These are phyloP conservation scores for Venturia aucupariae DNA, from an alignment of 2,329 filamentous ascomycete genomes.

Conservation along the genomic window DNA sequence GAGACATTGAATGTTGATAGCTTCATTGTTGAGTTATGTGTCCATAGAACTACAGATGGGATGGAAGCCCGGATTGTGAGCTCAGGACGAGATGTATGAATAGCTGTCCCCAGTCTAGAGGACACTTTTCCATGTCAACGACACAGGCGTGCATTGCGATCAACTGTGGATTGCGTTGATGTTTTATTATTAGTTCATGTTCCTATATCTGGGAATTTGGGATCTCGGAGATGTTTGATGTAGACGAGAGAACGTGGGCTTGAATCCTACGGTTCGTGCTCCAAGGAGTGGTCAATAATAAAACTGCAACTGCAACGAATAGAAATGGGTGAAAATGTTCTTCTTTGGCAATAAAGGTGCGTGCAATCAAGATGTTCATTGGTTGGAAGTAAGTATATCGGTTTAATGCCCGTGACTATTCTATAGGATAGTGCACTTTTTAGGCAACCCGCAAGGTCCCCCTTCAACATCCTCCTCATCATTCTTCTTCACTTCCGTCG, in stretches of 20 bases:
- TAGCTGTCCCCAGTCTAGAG: neutral
- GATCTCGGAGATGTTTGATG: neutral
- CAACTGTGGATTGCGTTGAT: neutral
- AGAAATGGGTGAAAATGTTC: too few species aligned
- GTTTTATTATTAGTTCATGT: neutral
- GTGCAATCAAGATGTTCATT: too few species aligned
- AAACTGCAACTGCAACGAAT: neutral
- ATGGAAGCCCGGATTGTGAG: neutral
- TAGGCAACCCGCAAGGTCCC: slow-evolving; percentile 68
- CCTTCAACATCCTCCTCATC: slow-evolving; percentile 44
- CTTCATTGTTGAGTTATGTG: too few species aligned
- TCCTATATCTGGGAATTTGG: neutral
- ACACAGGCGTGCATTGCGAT: neutral
- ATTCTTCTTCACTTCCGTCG: slow-evolving; percentile 22
- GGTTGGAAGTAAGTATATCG: too few species aligned
- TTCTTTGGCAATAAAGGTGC: too few species aligned
- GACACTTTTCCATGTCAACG: neutral
- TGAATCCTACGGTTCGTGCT: too few species aligned
- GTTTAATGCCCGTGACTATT: too few species aligned
- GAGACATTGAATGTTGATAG: neutral
- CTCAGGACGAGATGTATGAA: neutral
- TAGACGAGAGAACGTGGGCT: too few species aligned
- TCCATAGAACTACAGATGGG: too few species aligned
- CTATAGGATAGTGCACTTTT: slow-evolving; percentile 64
- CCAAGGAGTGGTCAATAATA: too few species aligned